Percentiles rank a stretch among this genome's conserved stretches.
phyloP scores from a whole-genome alignment of 176 grass and related monocot genomes.

The Cocos nucifera region DNA sequence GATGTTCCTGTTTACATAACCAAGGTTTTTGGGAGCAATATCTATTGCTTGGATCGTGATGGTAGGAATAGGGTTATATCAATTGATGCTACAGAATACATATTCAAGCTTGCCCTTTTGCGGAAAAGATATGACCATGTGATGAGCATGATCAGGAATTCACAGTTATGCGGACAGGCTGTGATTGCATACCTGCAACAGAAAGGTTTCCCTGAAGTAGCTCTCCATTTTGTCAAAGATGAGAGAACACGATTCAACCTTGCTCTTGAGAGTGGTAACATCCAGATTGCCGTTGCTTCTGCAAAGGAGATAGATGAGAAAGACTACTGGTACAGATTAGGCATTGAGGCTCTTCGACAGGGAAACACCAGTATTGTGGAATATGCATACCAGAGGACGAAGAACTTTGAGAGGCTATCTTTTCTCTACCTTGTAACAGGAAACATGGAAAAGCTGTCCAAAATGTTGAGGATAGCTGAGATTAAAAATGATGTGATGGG shows the following conservation, averaged over 20 bases:
- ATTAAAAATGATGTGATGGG: conserved; percentile 86
- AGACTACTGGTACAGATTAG: conserved; percentile 83
- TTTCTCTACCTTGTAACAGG: conserved; percentile 90
- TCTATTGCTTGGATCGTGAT: conserved; percentile 86
- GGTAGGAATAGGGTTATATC: conserved; percentile 73
- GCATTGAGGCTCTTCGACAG: conserved; percentile 75
- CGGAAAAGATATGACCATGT: conserved; percentile 86
- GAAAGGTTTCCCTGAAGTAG: conserved; percentile 98
- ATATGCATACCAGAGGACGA: conserved; percentile 83
- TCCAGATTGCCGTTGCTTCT: conserved; percentile 91
- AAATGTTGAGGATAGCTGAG: conserved; percentile 76
- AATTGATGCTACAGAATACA: conserved; percentile 94
- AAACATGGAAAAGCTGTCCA: conserved; percentile 66
- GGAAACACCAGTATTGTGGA: conserved; percentile 89
- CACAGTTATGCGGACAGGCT: conserved; percentile 88
- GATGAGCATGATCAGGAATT: conserved; percentile 95
- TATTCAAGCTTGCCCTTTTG: conserved; percentile 89
- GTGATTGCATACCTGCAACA: conserved; percentile 96
- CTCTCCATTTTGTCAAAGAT: conserved; percentile 98
- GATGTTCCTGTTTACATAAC: conserved; percentile 96
- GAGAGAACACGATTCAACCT: conserved; percentile 95
- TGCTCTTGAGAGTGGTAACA: conserved; percentile 88
- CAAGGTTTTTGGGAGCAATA: conserved; percentile 63
- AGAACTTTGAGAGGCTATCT: conserved; percentile 88
- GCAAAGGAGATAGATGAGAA: conserved; percentile 95